Conservation (phyloP, 2,329 filamentous ascomycete species). For the Akanthomyces dipterigenus region DNA sequence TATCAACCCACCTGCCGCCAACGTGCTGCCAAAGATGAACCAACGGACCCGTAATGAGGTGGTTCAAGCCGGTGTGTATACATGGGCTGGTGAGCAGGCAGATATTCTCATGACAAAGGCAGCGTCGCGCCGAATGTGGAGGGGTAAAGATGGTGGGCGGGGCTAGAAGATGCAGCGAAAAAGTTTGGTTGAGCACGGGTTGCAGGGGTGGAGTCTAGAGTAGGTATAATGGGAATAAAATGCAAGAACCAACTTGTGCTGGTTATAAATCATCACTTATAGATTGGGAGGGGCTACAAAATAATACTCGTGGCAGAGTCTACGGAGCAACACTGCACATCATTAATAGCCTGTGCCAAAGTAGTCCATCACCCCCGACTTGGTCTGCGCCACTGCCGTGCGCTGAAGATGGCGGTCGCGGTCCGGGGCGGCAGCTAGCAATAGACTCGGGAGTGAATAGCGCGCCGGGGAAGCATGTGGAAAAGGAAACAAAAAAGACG, state of each 20-base stretch:
- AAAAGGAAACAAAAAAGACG: neutral
- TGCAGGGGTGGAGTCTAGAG: neutral
- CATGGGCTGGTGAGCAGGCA: neutral
- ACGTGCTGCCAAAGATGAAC: slow-evolving; percentile 1
- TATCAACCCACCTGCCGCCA: neutral
- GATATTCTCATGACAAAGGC: slow-evolving; percentile 4
- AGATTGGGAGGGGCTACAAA: neutral
- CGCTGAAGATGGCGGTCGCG: neutral
- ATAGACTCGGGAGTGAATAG: neutral
- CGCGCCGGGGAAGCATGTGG: too few species aligned
- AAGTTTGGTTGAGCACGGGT: neutral
- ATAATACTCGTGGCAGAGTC: neutral
- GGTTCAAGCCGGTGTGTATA: neutral
- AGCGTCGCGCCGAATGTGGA: slow-evolving; percentile 2
- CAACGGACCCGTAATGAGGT: neutral
- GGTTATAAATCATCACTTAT: neutral
- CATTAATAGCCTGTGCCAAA: neutral
- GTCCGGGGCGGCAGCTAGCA: neutral
- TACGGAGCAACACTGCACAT: neutral
- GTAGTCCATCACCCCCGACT: neutral
- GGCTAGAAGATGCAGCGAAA: neutral
- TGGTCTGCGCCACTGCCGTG: neutral
- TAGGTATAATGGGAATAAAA: neutral
- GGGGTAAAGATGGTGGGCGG: neutral
- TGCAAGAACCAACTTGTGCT: neutral